Percentiles rank a stretch among this genome's conserved stretches.
Evolutionary conservation across 176 grass and related monocot species (phyloP).

Genomic region (Guadua angustifolia): DNA sequence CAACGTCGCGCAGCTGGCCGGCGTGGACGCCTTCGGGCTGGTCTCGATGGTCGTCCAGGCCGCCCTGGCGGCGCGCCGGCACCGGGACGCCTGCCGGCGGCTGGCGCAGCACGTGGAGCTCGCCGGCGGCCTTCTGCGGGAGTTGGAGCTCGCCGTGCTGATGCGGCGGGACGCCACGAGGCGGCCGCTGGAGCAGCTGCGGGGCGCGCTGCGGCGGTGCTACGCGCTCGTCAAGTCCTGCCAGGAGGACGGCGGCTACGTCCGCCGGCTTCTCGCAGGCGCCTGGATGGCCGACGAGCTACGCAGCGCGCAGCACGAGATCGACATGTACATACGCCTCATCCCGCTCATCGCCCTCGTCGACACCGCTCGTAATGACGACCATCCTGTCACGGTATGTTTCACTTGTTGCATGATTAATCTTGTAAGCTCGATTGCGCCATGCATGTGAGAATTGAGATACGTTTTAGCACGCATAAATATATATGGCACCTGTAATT

Average conservation of each 20-base stretch:
- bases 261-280: slow-evolving; percentile 44
- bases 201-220: slow-evolving; percentile 46
- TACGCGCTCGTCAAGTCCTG: slow-evolving; percentile 55
- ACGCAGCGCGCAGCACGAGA: slow-evolving; percentile 46
- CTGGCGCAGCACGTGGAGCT: slow-evolving; percentile 63
- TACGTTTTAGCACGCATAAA: too few relatives aligned
- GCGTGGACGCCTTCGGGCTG: slow-evolving; percentile 65
- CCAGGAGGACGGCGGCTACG: slow-evolving; percentile 48
- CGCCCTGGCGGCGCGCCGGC: slow-evolving; percentile 57
- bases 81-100: slow-evolving; percentile 54
- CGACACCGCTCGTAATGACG: background rate
- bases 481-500: too few relatives aligned
- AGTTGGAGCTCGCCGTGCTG: slow-evolving; percentile 55
- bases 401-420: too few relatives aligned
- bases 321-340: slow-evolving; percentile 60
- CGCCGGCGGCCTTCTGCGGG: slow-evolving; percentile 52
- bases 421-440: too few relatives aligned
- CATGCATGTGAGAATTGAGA: too few relatives aligned
- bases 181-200: slow-evolving; percentile 55
- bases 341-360: slow-evolving; percentile 65
- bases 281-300: slow-evolving; percentile 51
- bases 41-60: slow-evolving; percentile 66
- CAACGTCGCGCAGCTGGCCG: slow-evolving; percentile 52
- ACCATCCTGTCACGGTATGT: too few relatives aligned
- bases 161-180: slow-evolving; percentile 51